Percentiles rank a stretch among this genome's conserved stretches.
phyloP scores from a whole-genome alignment of 2,329 filamentous ascomycete genomes.

The Phaeoacremonium minimum region DNA sequence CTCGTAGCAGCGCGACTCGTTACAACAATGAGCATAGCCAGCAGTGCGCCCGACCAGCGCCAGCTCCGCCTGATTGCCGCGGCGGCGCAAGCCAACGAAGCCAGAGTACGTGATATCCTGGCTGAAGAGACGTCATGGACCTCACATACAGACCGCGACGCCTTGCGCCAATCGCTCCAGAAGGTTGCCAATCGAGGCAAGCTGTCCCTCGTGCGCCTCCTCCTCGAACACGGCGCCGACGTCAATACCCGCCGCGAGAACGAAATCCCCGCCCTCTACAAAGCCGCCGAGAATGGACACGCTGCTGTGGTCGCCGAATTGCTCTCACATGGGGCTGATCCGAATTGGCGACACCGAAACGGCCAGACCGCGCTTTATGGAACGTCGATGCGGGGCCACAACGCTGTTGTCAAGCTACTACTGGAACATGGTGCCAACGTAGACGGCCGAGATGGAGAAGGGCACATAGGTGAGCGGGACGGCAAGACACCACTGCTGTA shows the following conservation, averaged over 20 bases:
- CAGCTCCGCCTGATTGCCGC: constrained; percentile 30
- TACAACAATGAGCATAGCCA: constrained; percentile 33
- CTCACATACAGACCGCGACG: constrained; percentile 24
- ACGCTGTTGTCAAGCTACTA: constrained; percentile 24
- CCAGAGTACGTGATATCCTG: constrained; percentile 27
- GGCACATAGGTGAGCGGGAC: too few species aligned
- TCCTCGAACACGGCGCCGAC: constrained; percentile 32
- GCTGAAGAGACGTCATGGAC: constrained; percentile 26
- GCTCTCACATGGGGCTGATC: constrained; percentile 23
- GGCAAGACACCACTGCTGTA: constrained; percentile 29
- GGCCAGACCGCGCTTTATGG: constrained; percentile 30
- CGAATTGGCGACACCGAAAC: constrained; percentile 22
- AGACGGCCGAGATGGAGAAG: constrained; percentile 26
- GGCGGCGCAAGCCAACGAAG: constrained; percentile 29
- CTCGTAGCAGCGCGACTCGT: too few species aligned
- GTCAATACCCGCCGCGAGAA: constrained; percentile 25
- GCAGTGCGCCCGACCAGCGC: constrained; percentile 29
- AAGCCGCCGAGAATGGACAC: constrained; percentile 31
- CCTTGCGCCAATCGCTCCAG: constrained; percentile 30
- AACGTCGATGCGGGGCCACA: constrained; percentile 26
- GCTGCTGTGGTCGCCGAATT: constrained; percentile 25
- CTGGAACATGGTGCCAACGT: constrained; percentile 24
- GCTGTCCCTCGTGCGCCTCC: constrained; percentile 26
- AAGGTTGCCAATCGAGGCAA: constrained; percentile 29
- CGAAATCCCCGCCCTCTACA: constrained; percentile 29